Evolutionary conservation across 352 stramenopile species (phyloP).

Genomic region (Pythium dissotocum): DNA sequence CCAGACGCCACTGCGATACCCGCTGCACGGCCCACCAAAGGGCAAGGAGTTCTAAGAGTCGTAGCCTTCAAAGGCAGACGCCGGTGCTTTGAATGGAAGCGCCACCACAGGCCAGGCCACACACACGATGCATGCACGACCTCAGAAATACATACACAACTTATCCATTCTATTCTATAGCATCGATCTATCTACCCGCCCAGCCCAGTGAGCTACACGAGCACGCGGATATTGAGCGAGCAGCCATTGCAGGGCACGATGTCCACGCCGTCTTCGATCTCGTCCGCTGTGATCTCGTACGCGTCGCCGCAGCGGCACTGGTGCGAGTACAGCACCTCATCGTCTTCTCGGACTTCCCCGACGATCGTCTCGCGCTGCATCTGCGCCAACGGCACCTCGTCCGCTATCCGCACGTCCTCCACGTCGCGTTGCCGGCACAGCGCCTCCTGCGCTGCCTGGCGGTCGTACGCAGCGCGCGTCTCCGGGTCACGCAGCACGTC

Average conservation of each 20-base stretch:
- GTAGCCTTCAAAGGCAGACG: background rate
- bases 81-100: background rate
- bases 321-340: conserved; percentile 59
- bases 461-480: conserved; percentile 54
- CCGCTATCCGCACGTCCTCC: conserved; percentile 62
- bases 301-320: conserved; percentile 70
- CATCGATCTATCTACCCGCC: conserved; percentile 10
- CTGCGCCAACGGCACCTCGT: conserved; percentile 46
- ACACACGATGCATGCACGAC: conserved; percentile 15
- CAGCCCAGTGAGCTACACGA: conserved; percentile 9
- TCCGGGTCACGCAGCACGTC: conserved; percentile 56
- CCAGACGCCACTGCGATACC: conserved; percentile 76
- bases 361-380: conserved; percentile 47
- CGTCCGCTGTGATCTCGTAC: conserved; percentile 67
- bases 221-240: conserved; percentile 77
- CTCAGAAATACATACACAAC: conserved; percentile 2
- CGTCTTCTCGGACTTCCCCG: conserved; percentile 34
- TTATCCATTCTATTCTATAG: conserved; percentile 1
- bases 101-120: background rate
- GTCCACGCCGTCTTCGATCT: conserved; percentile 64
- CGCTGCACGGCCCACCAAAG: conserved; percentile 64
- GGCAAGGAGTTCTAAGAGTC: conserved; percentile 79
- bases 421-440: conserved; percentile 38
- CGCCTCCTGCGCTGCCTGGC: conserved; percentile 38
- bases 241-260: conserved; percentile 79